Evolutionary conservation across 2,329 filamentous ascomycete species (phyloP), one percentile per base, ranked within the genome.

Genomic region (Emergomyces pasteurianus): DNA sequence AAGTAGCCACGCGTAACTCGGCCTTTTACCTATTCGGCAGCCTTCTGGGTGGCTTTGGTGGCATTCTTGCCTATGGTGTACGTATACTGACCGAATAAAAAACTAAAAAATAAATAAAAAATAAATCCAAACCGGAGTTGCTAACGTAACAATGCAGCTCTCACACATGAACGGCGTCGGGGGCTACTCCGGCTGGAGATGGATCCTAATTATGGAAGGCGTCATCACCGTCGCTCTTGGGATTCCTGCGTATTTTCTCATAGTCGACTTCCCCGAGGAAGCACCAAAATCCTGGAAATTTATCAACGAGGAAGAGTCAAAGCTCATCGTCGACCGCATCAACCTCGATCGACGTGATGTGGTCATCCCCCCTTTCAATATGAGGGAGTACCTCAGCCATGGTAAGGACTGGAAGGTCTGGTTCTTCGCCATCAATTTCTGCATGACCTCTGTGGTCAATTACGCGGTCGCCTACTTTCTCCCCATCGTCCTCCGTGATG

Each of bases 401-500:
- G 14, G 21, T 14, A 50, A 50, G 47, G 47, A 50, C 23, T 50
- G 47, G 47, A 50, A 50, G 23, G 26, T 50, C 26, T 50, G 47
- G 47, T 23, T 16, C 14, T 50, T 50, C 14, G 47, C 21, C 1
- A 36, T 36, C 34, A 36, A 36, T 36, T 36, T 36, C 34, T 36
- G 34, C 34, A 36, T 36, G 34, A 36, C 34, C 34, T 36, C 34
- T 31, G 34, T 36, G 23, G 53, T 56, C 26, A 56, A 23, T n/a
- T 56, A 56, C 18, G 3, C 53, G 16, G 28, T 56, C 23, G 53
- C 23, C 21, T 56, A 34, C 28, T 56, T 56, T n/a, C 23, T 56
- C 16, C 53, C 53, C 53, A 56, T 56, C 54, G 73, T 73, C 53
- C 66, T 74, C 16, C 66, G 66, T 14, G 65, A 67, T 7, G 69